Conservation (phyloP, 2,329 filamentous ascomycete genomes). For the Epichloe coenophiala region DNA sequence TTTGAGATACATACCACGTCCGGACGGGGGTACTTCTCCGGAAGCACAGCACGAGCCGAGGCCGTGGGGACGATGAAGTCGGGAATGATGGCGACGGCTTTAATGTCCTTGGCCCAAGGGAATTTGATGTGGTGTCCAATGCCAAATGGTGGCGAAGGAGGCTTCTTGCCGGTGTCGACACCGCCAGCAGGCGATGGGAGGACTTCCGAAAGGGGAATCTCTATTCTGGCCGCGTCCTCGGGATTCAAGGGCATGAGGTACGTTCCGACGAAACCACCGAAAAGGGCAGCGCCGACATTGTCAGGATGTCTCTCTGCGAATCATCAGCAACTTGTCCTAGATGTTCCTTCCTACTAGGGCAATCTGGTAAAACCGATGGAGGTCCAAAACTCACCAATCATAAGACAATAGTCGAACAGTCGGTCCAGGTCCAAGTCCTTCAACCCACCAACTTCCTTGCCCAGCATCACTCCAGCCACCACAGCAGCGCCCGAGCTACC, state of each 20-base stretch:
- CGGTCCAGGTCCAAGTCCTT: conserved; percentile 61
- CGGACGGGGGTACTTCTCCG: conserved; percentile 63
- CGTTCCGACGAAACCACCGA: conserved; percentile 91
- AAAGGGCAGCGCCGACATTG: conserved; percentile 88
- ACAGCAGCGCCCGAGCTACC: conserved; percentile 95
- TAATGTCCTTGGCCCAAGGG: conserved; percentile 86
- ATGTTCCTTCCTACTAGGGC: too few relatives aligned
- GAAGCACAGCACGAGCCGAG: conserved; percentile 74
- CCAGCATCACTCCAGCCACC: conserved; percentile 86
- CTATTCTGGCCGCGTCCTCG: conserved; percentile 77
- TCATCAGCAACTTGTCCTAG: not conserved
- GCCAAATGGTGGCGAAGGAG: conserved; percentile 76
- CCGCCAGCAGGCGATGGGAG: conserved; percentile 82
- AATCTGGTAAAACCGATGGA: too few relatives aligned
- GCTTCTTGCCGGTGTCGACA: conserved; percentile 73
- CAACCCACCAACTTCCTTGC: conserved; percentile 75
- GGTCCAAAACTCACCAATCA: conserved; percentile 57
- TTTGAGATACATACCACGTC: conserved; percentile 54
- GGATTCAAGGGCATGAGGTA: conserved; percentile 87
- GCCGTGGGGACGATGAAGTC: conserved; percentile 94
- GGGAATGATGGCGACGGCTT: conserved; percentile 91
- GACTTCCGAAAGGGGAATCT: conserved; percentile 90
- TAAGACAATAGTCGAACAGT: conserved; percentile 89
- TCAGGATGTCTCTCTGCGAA: conserved; percentile 68
- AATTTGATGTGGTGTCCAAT: conserved; percentile 97